Percentiles rank a stretch among this genome's conserved stretches.
Evolutionary conservation across 2,329 filamentous ascomycete genomes (phyloP).

Genomic region (Orbilia oligospora): DNA sequence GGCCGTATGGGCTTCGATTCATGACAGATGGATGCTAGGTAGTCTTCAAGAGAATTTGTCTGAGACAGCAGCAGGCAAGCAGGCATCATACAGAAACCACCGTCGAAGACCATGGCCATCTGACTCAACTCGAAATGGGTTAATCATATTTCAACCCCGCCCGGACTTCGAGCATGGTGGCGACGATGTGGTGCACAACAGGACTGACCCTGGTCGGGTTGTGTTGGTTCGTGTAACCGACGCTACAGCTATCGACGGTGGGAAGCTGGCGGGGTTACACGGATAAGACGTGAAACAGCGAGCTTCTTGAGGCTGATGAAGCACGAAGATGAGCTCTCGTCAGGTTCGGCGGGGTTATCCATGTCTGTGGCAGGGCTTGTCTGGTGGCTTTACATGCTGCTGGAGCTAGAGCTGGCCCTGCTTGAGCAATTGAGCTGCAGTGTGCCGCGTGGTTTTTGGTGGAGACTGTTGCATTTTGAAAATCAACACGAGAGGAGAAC

Average conservation of each 20-base stretch:
- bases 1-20: neutral
- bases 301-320: neutral
- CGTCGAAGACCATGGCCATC: neutral
- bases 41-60: conserved; percentile 11
- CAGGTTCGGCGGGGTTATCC: neutral
- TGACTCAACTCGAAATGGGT: neutral
- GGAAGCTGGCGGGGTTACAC: conserved; percentile 17
- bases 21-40: conserved; percentile 1
- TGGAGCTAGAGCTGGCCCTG: neutral
- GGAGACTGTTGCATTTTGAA: neutral
- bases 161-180: conserved; percentile 5
- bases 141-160: neutral
- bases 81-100: neutral
- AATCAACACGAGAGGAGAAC: conserved; percentile 1
- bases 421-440: neutral
- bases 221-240: conserved; percentile 31
- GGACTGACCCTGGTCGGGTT: neutral
- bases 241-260: neutral
- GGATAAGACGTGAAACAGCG: conserved; percentile 5
- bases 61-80: neutral
- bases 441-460: neutral
- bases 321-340: neutral
- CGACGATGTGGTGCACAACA: neutral
- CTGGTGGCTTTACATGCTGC: conserved; percentile 1
- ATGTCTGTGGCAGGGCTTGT: conserved; percentile 5